Conservation (phyloP, 2,329 filamentous ascomycete genomes). For the Paramyrothecium roridum region DNA sequence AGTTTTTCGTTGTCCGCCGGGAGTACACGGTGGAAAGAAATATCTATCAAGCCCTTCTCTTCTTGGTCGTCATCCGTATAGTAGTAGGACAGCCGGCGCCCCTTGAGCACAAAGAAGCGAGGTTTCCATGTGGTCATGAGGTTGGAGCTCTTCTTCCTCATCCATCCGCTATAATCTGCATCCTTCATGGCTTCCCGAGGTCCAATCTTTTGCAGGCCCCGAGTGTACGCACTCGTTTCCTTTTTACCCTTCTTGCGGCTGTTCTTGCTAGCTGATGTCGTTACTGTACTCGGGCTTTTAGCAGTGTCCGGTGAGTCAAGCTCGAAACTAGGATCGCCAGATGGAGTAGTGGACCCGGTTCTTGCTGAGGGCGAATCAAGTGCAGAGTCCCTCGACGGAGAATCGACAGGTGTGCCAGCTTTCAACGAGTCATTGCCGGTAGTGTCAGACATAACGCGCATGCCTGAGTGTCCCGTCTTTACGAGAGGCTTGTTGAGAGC, state of each 20-base stretch:
- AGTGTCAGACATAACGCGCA: conserved; percentile 83
- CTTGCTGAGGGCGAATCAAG: conserved; percentile 61
- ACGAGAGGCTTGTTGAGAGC: conserved; percentile 47
- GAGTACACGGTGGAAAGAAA: conserved; percentile 94
- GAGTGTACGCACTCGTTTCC: conserved; percentile 88
- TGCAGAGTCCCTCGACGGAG: conserved; percentile 48
- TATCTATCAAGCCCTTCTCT: conserved; percentile 95
- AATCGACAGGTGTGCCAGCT: conserved; percentile 44
- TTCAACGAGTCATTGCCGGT: conserved; percentile 55
- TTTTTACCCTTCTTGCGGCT: conserved; percentile 79
- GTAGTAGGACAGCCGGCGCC: conserved; percentile 89
- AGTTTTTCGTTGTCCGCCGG: conserved; percentile 89
- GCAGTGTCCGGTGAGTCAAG: conserved; percentile 69
- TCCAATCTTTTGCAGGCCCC: conserved; percentile 76
- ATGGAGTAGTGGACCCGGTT: conserved; percentile 72
- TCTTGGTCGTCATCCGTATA: conserved; percentile 90
- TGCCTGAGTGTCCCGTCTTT: conserved; percentile 58
- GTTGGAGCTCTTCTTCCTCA: conserved; percentile 98
- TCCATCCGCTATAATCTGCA: conserved; percentile 96
- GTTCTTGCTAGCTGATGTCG: conserved; percentile 45
- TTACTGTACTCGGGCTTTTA: conserved; percentile 50
- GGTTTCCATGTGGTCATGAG: conserved; percentile 98
- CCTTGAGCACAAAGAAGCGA: conserved; percentile 90
- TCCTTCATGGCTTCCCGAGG: conserved; percentile 80
- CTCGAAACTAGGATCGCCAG: conserved; percentile 68